Base-by-base conservation (phyloP, 352 stramenopile species). In the Phytophthora syringae region DNA sequence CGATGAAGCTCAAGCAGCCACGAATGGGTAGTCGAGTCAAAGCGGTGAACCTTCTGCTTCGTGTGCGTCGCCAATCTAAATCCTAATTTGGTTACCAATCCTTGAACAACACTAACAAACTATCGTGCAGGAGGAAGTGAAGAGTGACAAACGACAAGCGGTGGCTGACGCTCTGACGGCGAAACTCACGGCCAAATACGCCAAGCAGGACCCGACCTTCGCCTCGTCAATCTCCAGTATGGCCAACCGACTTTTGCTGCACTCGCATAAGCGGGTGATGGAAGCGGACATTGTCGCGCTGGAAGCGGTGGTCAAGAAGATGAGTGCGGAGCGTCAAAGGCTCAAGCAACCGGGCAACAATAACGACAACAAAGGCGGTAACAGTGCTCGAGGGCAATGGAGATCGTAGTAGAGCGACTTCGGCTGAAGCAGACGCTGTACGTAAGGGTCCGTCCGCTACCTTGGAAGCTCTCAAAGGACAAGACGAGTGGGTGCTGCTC, bases 401-500 rank as follows among this genome's bases (percentile, higher is more conserved):
- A 28, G 53, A 64, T 3, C 5, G 7, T 27, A 9, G 18, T 52
- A 34, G 53, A 43, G 15, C 12, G 27, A 13, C 28, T 24, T 20
- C 7, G 40, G 28, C 27, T 52, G 52, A 68, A 48, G 39, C 61
- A 0, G 54, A 64, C 6, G 47, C 43, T 15, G 47, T 62, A 24
- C 53, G 70, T 27, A 69, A 70, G 59, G 24, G 57, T 24, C 12
- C 60, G 52, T 15, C 42, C 32, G 18, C 55, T 7, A 71, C 42
- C 28, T 55, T 56, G 24, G 51, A 70, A 20, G 65, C 71, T 27
- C 60, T 88, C 1, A 75, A 82, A 34, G 67, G 59, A 4, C 79
- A 88, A 28, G 82, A 92, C 52, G 82, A 92, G 58, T 92, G 82
- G 82, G 82, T 92, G 13, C 69, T 92, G 50, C 75, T 92, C 11